Percentiles rank a stretch among this genome's conserved stretches.
Evolutionary conservation across 176 grass and related monocot genomes (phyloP).

Genomic region (Areca catechu): DNA sequence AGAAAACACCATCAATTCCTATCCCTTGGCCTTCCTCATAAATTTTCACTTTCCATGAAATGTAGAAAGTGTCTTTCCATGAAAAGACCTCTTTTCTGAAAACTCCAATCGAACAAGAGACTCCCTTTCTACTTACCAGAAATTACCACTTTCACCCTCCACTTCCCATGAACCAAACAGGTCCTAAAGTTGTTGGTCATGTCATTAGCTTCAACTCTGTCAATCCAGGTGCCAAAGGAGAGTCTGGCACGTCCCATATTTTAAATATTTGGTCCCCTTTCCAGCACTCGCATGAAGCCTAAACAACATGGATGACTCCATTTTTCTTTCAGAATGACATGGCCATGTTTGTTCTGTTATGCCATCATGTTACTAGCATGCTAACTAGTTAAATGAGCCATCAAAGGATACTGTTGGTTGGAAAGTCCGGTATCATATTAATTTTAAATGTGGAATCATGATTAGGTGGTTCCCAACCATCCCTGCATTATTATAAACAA

Average conservation of each 20-base stretch:
- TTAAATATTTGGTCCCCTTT: background rate
- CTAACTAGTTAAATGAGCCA: background rate
- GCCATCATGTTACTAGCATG: background rate
- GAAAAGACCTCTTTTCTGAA: too few species aligned
- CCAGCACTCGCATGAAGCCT: background rate
- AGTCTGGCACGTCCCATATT: background rate
- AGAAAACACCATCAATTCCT: too few species aligned
- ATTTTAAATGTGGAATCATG: background rate
- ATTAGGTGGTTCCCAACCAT: constrained; percentile 1
- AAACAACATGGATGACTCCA: background rate
- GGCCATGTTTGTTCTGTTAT: background rate
- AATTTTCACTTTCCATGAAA: too few species aligned
- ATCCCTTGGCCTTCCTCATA: too few species aligned
- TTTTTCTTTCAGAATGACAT: background rate
- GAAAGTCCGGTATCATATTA: background rate
- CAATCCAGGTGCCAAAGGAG: background rate
- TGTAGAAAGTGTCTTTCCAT: too few species aligned
- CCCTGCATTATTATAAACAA: background rate
- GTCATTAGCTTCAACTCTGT: background rate
- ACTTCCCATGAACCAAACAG: too few species aligned
- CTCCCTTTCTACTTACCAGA: too few species aligned
- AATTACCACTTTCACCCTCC: too few species aligned
- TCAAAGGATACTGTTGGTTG: too few species aligned
- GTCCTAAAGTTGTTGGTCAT: background rate
- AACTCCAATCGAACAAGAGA: too few species aligned